Evolutionary conservation across 2,329 filamentous ascomycete species (phyloP).

Genomic region (Tolypocladium pustulatum): DNA sequence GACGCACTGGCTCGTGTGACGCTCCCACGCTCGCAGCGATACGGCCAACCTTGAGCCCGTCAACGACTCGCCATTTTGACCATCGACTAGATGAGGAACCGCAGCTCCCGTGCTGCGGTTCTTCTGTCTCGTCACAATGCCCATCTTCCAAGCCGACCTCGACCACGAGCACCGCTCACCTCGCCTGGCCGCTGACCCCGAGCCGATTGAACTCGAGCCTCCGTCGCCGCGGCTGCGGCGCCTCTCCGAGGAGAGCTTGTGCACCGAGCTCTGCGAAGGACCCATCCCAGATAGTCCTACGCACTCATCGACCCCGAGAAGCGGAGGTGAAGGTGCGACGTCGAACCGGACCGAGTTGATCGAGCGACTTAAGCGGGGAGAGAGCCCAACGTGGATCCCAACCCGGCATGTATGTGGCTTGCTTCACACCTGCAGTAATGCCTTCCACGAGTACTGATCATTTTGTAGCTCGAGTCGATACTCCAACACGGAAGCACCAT

Average conservation of each 20-base stretch:
- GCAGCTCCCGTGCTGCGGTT: constrained; percentile 22
- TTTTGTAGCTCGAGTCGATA: constrained; percentile 26
- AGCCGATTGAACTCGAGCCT: constrained; percentile 8
- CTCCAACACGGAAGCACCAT: constrained; percentile 13
- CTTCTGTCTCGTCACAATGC: constrained; percentile 30
- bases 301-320: constrained; percentile 11
- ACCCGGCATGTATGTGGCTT: constrained; percentile 43
- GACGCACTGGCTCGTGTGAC: not conserved
- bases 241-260: constrained; percentile 49
- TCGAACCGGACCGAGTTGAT: constrained; percentile 71
- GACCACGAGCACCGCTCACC: constrained; percentile 19
- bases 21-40: not conserved
- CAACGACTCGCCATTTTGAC: constrained; percentile 5
- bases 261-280: constrained; percentile 51
- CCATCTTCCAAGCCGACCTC: constrained; percentile 46
- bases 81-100: constrained; percentile 6
- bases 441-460: not conserved
- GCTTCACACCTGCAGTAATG: not conserved
- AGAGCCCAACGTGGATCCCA: constrained; percentile 65
- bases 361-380: constrained; percentile 67
- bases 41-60: not conserved
- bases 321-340: constrained; percentile 20
- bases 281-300: constrained; percentile 34
- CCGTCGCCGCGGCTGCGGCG: constrained; percentile 13
- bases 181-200: constrained; percentile 11